A percentile compares a stretch with the other conserved stretches of the same genome.
Evolutionary conservation across 352 stramenopile species (phyloP).

Genomic region (Pilasporangium apinafurcum): DNA sequence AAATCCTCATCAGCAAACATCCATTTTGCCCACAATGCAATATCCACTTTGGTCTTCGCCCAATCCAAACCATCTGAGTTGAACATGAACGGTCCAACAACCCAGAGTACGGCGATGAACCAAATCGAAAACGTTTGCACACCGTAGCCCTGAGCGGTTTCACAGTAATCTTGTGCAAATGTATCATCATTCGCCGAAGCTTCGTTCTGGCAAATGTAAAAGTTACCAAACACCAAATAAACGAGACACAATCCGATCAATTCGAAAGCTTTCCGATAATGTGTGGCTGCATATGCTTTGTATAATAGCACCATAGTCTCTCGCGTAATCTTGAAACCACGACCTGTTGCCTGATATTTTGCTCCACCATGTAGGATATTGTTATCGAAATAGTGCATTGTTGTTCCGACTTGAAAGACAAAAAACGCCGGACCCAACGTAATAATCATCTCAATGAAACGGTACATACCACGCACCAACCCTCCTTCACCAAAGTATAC

Average conservation of each 20-base stretch:
- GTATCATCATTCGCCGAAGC: conserved; percentile 36
- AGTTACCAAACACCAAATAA: conserved; percentile 61
- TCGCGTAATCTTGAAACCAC: conserved; percentile 80
- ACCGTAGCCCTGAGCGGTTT: conserved; percentile 62
- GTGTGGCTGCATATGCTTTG: conserved; percentile 63
- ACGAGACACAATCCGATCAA: conserved; percentile 65
- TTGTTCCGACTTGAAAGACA: conserved; percentile 78
- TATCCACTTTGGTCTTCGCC: conserved; percentile 69
- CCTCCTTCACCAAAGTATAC: conserved; percentile 77
- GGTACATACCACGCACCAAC: conserved; percentile 47
- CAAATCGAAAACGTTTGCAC: conserved; percentile 77
- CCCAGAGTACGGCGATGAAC: conserved; percentile 71
- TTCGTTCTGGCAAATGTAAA: conserved; percentile 54
- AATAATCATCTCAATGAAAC: conserved; percentile 73
- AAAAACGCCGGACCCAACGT: conserved; percentile 69
- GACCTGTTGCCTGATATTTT: conserved; percentile 74
- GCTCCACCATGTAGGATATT: conserved; percentile 68
- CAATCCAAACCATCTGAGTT: conserved; percentile 75
- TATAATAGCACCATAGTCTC: conserved; percentile 74
- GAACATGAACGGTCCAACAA: conserved; percentile 70
- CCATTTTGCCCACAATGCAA: conserved; percentile 53
- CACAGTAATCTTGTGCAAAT: conserved; percentile 52
- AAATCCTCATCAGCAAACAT: conserved; percentile 64
- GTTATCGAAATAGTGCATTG: conserved; percentile 82
- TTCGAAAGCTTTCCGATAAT: conserved; percentile 76